These are phyloP conservation scores for Bullera alba DNA, from an alignment of 768 basidiomycete species.

Conservation along the genomic window DNA sequence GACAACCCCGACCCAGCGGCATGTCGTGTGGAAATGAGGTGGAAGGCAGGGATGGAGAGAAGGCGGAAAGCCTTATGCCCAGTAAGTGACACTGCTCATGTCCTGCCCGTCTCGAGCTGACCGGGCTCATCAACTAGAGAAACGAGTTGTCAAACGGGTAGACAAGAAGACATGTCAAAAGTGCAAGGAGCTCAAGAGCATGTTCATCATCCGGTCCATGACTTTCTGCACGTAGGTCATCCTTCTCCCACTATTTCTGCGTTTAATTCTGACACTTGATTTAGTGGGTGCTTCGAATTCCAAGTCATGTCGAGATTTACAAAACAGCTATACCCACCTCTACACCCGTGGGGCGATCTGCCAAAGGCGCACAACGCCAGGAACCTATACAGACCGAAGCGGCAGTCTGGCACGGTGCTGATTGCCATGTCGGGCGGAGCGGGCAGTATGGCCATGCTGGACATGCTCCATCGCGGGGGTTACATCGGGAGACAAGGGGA, in stretches of 20 bases:
- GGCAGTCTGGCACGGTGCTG: conserved; percentile 25
- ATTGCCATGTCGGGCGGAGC: conserved; percentile 37
- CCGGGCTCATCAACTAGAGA: conserved; percentile 8
- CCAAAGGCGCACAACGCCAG: conserved; percentile 2
- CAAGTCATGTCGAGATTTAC: conserved; percentile 12
- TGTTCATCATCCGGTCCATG: conserved; percentile 27
- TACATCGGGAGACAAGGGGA: conserved; percentile 30
- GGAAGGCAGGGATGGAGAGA: conserved; percentile 15
- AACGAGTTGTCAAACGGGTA: conserved; percentile 13
- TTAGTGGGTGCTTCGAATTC: conserved; percentile 14
- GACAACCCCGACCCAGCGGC: no score
- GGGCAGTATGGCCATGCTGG: conserved; percentile 37
- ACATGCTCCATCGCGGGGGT: conserved; percentile 16
- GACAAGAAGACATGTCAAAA: conserved; percentile 26
- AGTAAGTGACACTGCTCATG: conserved; percentile 14
- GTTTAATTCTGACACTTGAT: not conserved
- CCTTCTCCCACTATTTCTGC: not conserved
- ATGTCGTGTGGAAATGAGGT: conserved; percentile 40
- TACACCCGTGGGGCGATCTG: conserved; percentile 6
- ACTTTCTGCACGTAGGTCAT: conserved; percentile 36
- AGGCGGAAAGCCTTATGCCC: conserved; percentile 35
- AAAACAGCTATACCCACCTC: conserved; percentile 18
- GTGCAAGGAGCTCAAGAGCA: conserved; percentile 29
- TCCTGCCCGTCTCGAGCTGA: not conserved
- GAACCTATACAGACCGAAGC: conserved; percentile 13